Base-by-base conservation (phyloP, 23 red algal species). In the Gracilaria domingensis region DNA sequence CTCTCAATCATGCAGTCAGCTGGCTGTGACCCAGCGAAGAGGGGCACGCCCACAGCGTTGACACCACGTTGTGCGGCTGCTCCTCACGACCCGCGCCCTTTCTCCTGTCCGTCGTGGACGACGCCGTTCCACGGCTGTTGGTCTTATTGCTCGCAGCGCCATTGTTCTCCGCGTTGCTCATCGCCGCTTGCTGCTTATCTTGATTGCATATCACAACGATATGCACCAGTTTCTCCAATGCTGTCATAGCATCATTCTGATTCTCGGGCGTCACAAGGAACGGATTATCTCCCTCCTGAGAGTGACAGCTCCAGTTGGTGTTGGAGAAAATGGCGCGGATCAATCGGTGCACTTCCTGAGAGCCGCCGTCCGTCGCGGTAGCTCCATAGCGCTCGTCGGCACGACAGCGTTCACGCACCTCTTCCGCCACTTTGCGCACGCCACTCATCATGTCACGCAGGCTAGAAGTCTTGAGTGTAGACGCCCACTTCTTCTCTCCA, bases 381-480 rank as follows among this genome's bases (percentile, higher is more conserved):
- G 69, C 69, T 32, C 73, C 86, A 56, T 66, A 82, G 45, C 40
- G 36, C 50, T 56, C 90, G 4, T 83, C 90, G 20, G 47, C 77
- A 25, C 90, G 90, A 48, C 65, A 77, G 54, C 80, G 57, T 55
- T 93, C 90, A 28, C 90, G 90, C 7, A 93, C 81, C 81, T 93
- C 90, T 67, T 93, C 90, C 4, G 90, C 90, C 36, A 93, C 90
- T 37, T 93, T 93, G 29, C 90, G 36, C 5, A 93, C 90, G 79
- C 90, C 81, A 45, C 81, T 93, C 90, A 93, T 93, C 90, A 93
- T 93, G 45, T 93, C 90, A 24, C 90, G 54, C 47, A 93, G 64
- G 36, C 62, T 85, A 20, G 79, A 81, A 7, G 78, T 93, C 81
- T 93, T 93, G 25, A 93, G 55, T 8, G 55, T 75, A 11, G 80